phyloP scores from a whole-genome alignment of 306 rosid genomes.

The Hippophae gyantsensis region DNA sequence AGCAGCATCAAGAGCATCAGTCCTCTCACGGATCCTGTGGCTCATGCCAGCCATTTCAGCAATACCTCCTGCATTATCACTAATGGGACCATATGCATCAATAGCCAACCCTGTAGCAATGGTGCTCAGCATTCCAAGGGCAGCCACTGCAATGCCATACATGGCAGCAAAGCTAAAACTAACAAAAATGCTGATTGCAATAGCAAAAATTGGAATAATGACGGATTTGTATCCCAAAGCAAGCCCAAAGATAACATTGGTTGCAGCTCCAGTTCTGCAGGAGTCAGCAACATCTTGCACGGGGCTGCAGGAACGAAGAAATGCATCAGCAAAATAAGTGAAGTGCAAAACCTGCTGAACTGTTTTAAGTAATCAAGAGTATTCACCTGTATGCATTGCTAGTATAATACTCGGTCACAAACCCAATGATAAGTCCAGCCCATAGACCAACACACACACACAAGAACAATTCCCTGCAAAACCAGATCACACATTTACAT shows the following conservation, averaged over 20 bases:
- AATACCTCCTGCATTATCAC: conserved; percentile 84
- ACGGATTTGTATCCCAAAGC: conserved; percentile 75
- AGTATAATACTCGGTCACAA: conserved; percentile 67
- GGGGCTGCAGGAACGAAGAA: conserved; percentile 38
- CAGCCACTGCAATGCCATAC: conserved; percentile 73
- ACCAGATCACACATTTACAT: conserved; percentile 7
- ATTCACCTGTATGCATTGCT: conserved; percentile 71
- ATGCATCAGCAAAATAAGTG: conserved; percentile 1
- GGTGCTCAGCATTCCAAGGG: conserved; percentile 79
- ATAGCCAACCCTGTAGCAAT: conserved; percentile 73
- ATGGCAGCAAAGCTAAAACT: conserved; percentile 77
- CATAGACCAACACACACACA: conserved; percentile 74
- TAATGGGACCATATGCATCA: conserved; percentile 77
- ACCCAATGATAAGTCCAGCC: conserved; percentile 85
- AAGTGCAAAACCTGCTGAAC: not conserved
- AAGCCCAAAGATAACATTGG: conserved; percentile 82
- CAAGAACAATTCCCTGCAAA: conserved; percentile 62
- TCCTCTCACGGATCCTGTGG: conserved; percentile 78
- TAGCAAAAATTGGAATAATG: conserved; percentile 64
- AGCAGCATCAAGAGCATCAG: conserved; percentile 82
- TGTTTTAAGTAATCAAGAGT: conserved; percentile 6
- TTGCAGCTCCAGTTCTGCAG: conserved; percentile 84
- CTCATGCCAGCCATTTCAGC: conserved; percentile 90
- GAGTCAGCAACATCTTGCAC: conserved; percentile 90
- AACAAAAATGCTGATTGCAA: conserved; percentile 66